Conservation (phyloP, 352 stramenopile species). For the Pythium aristosporum region DNA sequence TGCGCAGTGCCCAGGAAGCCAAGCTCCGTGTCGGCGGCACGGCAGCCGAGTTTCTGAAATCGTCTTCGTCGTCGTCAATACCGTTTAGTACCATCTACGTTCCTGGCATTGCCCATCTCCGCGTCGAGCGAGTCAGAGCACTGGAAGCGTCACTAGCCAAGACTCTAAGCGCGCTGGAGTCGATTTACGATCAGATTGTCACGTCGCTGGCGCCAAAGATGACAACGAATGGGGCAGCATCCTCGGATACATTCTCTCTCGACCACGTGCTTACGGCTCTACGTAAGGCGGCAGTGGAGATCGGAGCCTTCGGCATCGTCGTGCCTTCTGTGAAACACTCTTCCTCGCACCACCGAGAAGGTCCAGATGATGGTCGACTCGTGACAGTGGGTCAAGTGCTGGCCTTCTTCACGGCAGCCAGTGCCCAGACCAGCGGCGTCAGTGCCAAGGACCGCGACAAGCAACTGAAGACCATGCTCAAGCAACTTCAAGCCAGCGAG, state of each 20-base stretch:
- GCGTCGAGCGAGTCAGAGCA: constrained; percentile 20
- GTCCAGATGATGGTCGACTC: background rate
- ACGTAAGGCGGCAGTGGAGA: constrained; percentile 7
- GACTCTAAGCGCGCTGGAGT: background rate
- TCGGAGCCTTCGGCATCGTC: constrained; percentile 24
- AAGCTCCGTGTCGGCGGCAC: constrained; percentile 21
- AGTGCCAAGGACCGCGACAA: constrained; percentile 28
- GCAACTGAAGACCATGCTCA: constrained; percentile 24
- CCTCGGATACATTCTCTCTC: background rate
- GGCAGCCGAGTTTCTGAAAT: constrained; percentile 20
- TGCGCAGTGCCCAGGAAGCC: constrained; percentile 13
- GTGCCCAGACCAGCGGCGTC: constrained; percentile 5
- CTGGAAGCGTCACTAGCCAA: constrained; percentile 12
- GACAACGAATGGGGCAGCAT: background rate
- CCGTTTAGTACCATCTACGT: constrained; percentile 15
- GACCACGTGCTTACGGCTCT: constrained; percentile 5
- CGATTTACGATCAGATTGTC: constrained; percentile 14
- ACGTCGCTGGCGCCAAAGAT: constrained; percentile 2
- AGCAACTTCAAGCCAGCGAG: constrained; percentile 26
- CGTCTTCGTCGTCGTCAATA: constrained; percentile 15
- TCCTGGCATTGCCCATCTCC: constrained; percentile 20
- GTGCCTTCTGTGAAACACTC: constrained; percentile 7
- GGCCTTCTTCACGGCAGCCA: constrained; percentile 4
- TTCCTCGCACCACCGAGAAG: background rate
- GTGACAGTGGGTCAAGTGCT: constrained; percentile 18